These are phyloP conservation scores for Crataegus laevigata DNA, from an alignment of 306 rosid genomes.

Conservation along the genomic window DNA sequence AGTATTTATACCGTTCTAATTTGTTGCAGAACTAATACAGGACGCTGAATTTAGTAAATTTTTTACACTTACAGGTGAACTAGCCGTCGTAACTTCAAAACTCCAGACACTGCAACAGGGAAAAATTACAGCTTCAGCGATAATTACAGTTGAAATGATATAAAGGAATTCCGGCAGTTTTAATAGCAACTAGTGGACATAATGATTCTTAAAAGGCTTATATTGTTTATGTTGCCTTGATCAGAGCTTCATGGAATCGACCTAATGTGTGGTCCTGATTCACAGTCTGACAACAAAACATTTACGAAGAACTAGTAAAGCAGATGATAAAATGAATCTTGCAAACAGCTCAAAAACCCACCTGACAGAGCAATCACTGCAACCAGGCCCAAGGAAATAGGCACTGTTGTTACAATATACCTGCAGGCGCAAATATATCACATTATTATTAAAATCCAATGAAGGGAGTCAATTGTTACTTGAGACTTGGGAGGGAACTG, in stretches of 20 bases:
- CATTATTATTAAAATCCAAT: not conserved
- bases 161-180: not conserved
- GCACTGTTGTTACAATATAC: conserved; percentile 37
- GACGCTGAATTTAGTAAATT: not conserved
- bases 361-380: conserved; percentile 50
- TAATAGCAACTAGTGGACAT: too few relatives aligned
- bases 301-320: not conserved
- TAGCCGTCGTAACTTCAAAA: conserved; percentile 30
- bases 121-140: conserved; percentile 22
- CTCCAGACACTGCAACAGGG: conserved; percentile 41
- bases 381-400: conserved; percentile 41
- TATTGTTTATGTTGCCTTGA: not conserved
- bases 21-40: not conserved
- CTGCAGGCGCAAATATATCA: conserved; percentile 35
- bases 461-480: not conserved
- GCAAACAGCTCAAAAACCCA: not conserved
- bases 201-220: too few relatives aligned
- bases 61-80: conserved; percentile 41
- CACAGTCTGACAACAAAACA: not conserved
- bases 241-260: not conserved
- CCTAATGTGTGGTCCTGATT: not conserved
- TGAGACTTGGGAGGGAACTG: not conserved
- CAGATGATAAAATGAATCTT: not conserved
- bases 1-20: not conserved
- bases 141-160: not conserved